Evolutionary conservation across 106 monocot genomes (phyloP).

Genomic region (Platanthera guangdongensis): DNA sequence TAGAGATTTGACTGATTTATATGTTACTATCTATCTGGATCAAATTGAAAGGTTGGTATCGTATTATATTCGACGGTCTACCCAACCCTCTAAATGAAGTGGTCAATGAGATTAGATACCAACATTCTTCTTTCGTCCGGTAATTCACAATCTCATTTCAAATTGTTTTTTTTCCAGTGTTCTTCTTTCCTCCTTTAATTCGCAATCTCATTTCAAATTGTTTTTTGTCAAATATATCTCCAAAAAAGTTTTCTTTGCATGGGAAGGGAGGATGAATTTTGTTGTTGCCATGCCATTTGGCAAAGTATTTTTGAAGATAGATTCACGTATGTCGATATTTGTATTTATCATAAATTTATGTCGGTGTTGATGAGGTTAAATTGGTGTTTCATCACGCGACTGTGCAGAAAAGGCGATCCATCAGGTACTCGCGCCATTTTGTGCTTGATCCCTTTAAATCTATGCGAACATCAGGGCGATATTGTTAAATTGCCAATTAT

Average conservation of each 20-base stretch:
- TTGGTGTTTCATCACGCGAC: constrained; percentile 46
- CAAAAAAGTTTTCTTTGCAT: no score
- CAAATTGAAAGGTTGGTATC: no score
- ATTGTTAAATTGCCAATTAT: background rate
- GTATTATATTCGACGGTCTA: no score
- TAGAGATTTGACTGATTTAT: no score
- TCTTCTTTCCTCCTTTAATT: constrained; percentile 87
- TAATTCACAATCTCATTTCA: constrained; percentile 16
- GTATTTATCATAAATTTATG: constrained; percentile 2
- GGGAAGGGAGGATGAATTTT: no score
- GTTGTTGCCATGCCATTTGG: no score
- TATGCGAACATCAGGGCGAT: background rate
- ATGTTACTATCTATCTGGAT: no score
- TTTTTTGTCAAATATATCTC: background rate
- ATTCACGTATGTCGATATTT: no score
- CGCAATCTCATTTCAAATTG: constrained; percentile 1
- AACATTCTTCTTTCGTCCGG: constrained; percentile 94
- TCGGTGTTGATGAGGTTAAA: constrained; percentile 1
- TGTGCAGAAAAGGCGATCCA: constrained; percentile 87
- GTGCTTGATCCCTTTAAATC: background rate
- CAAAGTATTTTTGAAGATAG: no score
- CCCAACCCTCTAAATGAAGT: constrained; percentile 73
- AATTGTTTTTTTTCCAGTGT: constrained; percentile 5
- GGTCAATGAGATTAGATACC: constrained; percentile 82
- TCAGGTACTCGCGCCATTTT: constrained; percentile 49